Evolutionary conservation across 805 yeast species (phyloP).

Genomic region (Torulaspora quercuum): DNA sequence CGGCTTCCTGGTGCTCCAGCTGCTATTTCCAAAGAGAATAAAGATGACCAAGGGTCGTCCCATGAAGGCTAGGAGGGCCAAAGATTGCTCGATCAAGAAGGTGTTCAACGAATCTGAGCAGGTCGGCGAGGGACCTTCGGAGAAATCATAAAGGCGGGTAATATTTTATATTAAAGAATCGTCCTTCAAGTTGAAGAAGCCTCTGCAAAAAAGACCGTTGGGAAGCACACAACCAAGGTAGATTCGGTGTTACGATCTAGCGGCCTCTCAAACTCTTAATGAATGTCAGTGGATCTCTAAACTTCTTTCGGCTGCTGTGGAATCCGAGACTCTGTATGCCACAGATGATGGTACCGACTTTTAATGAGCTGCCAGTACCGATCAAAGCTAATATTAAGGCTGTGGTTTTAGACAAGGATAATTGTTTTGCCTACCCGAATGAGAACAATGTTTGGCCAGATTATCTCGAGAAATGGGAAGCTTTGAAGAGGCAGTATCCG

Average conservation of each 20-base stretch:
- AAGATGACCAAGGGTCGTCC: neutral
- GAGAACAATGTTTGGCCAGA: constrained; percentile 77
- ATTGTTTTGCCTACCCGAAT: constrained; percentile 86
- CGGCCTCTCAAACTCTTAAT: constrained; percentile 25
- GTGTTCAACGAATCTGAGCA: too few relatives aligned
- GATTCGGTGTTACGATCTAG: neutral
- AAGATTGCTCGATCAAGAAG: too few relatives aligned
- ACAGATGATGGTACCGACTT: constrained; percentile 51
- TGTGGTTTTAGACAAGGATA: constrained; percentile 88
- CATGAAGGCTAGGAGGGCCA: too few relatives aligned
- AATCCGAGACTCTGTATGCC: constrained; percentile 73
- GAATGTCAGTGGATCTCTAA: constrained; percentile 76
- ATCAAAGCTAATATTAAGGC: constrained; percentile 53
- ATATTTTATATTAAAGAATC: too few relatives aligned
- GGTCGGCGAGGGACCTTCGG: too few relatives aligned
- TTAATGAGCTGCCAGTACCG: constrained; percentile 61
- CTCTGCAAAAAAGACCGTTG: too few relatives aligned
- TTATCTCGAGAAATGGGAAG: constrained; percentile 55
- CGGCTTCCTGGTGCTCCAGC: constrained; percentile 19
- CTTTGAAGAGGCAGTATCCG: constrained; percentile 56
- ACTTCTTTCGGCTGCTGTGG: constrained; percentile 54
- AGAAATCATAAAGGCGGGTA: too few relatives aligned
- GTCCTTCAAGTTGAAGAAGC: too few relatives aligned
- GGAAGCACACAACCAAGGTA: too few relatives aligned
- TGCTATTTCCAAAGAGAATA: constrained; percentile 2